These are phyloP conservation scores for Anthracocystis panici-leucophaei DNA, from an alignment of 1,284 basidiomycete genomes.

Conservation along the genomic window DNA sequence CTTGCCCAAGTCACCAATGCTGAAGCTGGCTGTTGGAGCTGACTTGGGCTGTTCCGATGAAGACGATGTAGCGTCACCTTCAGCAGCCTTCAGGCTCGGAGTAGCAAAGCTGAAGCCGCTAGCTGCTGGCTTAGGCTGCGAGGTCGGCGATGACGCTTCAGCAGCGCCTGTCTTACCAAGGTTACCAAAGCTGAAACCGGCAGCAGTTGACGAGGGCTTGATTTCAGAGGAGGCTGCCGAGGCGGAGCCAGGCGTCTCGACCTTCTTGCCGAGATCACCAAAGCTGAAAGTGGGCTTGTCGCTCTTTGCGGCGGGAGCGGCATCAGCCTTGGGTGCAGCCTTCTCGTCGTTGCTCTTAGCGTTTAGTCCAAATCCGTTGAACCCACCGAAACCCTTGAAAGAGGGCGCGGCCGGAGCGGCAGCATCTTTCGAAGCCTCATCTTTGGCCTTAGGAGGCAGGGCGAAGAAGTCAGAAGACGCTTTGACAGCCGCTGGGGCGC, in stretches of 20 bases:
- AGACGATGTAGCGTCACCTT: not conserved
- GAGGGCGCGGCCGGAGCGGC: not conserved
- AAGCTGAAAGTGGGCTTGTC: conserved; percentile 25
- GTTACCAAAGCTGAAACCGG: conserved; percentile 21
- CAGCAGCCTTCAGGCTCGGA: conserved; percentile 5
- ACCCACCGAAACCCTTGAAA: conserved; percentile 34
- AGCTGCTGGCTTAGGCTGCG: conserved; percentile 9
- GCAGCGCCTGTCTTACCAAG: conserved; percentile 17
- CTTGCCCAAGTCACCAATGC: conserved; percentile 19
- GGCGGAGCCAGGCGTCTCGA: not conserved
- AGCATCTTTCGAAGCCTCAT: not conserved
- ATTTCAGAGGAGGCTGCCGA: not conserved
- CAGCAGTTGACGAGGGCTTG: conserved; percentile 3
- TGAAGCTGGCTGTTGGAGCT: conserved; percentile 13
- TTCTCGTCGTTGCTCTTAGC: conserved; percentile 1
- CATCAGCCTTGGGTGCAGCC: conserved; percentile 11
- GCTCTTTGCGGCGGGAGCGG: not conserved
- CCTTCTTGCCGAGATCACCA: conserved; percentile 23
- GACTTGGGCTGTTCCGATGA: conserved; percentile 7
- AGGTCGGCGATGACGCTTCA: not conserved
- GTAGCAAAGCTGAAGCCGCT: conserved; percentile 21
- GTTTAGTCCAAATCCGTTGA: conserved; percentile 24
- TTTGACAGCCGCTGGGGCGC: conserved; percentile 6
- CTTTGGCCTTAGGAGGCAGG: conserved; percentile 25
- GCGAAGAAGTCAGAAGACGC: conserved; percentile 43